Evolutionary conservation across 208 protist species (phyloP).

Genomic region (Leishmania tropica): DNA sequence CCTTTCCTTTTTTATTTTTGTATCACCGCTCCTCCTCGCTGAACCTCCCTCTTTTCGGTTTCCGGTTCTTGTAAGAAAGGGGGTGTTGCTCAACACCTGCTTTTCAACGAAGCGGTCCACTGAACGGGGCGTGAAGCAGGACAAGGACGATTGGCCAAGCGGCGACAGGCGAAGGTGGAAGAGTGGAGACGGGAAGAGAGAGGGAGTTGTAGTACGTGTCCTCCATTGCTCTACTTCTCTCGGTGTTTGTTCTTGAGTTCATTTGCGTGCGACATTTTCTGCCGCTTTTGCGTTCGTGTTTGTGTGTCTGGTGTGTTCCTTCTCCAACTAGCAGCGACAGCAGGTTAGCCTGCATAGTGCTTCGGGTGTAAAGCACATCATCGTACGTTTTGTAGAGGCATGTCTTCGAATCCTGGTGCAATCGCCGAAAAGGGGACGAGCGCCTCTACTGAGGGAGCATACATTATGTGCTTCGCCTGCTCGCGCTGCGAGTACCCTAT

Average conservation of each 20-base stretch:
- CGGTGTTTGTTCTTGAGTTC: not conserved
- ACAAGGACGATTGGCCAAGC: not conserved
- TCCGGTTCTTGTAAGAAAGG: not conserved
- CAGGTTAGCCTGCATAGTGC: not conserved
- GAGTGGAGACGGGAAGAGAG: not conserved
- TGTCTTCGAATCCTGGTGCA: not conserved
- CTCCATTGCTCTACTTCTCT: not conserved
- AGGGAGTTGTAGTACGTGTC: not conserved
- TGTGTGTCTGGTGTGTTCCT: not conserved
- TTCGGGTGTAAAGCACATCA: not conserved
- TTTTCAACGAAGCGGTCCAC: not conserved
- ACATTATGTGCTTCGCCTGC: constrained; percentile 72
- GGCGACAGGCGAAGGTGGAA: not conserved
- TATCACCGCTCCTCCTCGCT: not conserved
- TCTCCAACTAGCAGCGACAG: not conserved
- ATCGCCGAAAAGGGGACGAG: not conserved
- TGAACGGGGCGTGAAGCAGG: not conserved
- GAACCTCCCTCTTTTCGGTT: not conserved
- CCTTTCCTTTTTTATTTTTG: not conserved
- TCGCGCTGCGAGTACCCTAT: constrained; percentile 82
- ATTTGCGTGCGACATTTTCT: not conserved
- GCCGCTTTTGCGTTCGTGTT: not conserved
- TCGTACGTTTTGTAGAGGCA: not conserved
- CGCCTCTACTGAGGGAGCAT: not conserved
- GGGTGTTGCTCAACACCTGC: not conserved